Conservation (phyloP, 331 rosid species). For the Stylosanthes scabra region DNA sequence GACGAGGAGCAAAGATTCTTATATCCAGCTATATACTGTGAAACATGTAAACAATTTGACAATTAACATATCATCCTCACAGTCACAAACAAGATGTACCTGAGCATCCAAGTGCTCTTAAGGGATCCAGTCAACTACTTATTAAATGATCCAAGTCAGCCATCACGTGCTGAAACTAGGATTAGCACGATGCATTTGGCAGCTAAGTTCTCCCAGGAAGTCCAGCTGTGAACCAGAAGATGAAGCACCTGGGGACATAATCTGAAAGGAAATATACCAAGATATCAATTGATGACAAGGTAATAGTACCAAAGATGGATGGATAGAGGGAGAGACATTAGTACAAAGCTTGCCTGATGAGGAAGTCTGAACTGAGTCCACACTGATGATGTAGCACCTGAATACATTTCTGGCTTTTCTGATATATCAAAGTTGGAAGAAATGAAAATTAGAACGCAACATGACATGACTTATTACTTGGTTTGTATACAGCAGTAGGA, state of each 20-base stretch:
- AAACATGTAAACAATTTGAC: conserved; percentile 18
- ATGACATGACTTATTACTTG: conserved; percentile 9
- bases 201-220: conserved; percentile 74
- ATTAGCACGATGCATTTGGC: conserved; percentile 45
- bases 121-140: conserved; percentile 29
- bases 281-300: conserved; percentile 26
- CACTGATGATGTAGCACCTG: conserved; percentile 61
- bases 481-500: background rate
- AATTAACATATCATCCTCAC: conserved; percentile 34
- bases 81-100: conserved; percentile 40
- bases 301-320: background rate
- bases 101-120: conserved; percentile 13
- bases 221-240: conserved; percentile 56
- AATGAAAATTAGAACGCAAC: background rate
- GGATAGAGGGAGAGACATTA: background rate
- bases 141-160: conserved; percentile 33
- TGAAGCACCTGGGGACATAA: conserved; percentile 50
- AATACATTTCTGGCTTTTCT: conserved; percentile 72
- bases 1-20: conserved; percentile 6
- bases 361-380: conserved; percentile 69
- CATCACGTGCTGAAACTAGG: conserved; percentile 47
- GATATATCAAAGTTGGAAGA: conserved; percentile 35
- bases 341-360: conserved; percentile 62
- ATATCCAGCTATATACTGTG: conserved; percentile 27
- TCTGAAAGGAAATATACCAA: conserved; percentile 42